Evolutionary conservation across 257 asterid species (phyloP).

Genomic region (Solanum pimpinellifolium): DNA sequence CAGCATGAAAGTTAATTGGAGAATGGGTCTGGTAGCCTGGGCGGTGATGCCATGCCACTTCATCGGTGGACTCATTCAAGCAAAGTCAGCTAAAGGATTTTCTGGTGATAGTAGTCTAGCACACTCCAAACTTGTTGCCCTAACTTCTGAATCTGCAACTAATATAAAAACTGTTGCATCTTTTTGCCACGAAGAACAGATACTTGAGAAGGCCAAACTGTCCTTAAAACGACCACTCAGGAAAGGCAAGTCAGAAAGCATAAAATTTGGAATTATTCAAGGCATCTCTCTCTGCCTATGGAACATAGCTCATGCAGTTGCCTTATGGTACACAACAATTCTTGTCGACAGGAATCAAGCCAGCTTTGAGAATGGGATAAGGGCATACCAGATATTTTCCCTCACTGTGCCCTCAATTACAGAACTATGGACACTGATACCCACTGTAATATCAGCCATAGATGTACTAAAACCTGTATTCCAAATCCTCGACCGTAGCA

Average conservation of each 20-base stretch:
- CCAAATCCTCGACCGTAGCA: constrained; percentile 48
- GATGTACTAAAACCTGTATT: constrained; percentile 55
- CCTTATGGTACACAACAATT: constrained; percentile 62
- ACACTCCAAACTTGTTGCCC: constrained; percentile 52
- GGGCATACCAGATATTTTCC: constrained; percentile 72
- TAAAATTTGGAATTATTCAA: constrained; percentile 60
- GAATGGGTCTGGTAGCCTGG: constrained; percentile 86
- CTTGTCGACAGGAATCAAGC: constrained; percentile 52
- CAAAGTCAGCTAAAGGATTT: constrained; percentile 79
- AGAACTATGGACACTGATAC: constrained; percentile 71
- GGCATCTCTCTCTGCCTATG: constrained; percentile 70
- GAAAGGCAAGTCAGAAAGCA: constrained; percentile 45
- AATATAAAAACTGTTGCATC: constrained; percentile 64
- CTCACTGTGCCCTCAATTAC: constrained; percentile 79
- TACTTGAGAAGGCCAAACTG: constrained; percentile 42
- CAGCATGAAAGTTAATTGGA: constrained; percentile 65
- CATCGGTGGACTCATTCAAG: constrained; percentile 76
- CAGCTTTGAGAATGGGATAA: constrained; percentile 51
- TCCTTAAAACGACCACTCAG: constrained; percentile 32
- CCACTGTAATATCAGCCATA: constrained; percentile 66
- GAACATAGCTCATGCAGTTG: constrained; percentile 80
- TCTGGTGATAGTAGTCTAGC: constrained; percentile 45
- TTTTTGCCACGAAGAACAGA: constrained; percentile 61
- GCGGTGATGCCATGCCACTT: constrained; percentile 90
- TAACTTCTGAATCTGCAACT: constrained; percentile 64